Evolutionary conservation across 2,329 filamentous ascomycete species (phyloP).

Genomic region (Magnaporthiopsis poae): DNA sequence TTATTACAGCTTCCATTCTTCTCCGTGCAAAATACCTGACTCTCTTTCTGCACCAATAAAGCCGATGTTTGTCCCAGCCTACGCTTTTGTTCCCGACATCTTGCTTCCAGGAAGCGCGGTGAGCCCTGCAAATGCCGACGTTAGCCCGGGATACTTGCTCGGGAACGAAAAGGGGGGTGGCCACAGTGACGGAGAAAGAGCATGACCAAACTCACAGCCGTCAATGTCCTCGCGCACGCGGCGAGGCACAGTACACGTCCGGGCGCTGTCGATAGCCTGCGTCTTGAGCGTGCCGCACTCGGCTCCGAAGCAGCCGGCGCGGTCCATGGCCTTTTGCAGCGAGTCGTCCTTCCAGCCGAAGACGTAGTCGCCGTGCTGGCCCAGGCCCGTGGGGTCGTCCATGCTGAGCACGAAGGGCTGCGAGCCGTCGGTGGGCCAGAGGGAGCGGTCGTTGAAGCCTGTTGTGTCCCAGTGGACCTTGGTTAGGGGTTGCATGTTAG

Average conservation of each 20-base stretch:
- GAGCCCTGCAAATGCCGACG: neutral
- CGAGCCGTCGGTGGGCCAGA: slow-evolving; percentile 28
- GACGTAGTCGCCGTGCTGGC: slow-evolving; percentile 33
- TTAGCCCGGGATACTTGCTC: neutral
- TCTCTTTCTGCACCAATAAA: no score
- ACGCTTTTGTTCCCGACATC: neutral
- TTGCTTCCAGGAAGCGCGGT: slow-evolving; percentile 1
- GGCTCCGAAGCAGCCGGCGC: slow-evolving; percentile 32
- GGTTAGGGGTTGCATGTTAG: no score
- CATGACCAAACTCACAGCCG: slow-evolving; percentile 23
- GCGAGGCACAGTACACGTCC: slow-evolving; percentile 21
- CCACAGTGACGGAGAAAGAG: neutral
- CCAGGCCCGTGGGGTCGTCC: slow-evolving; percentile 30
- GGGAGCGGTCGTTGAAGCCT: slow-evolving; percentile 26
- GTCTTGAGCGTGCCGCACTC: slow-evolving; percentile 23
- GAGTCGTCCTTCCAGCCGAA: slow-evolving; percentile 29
- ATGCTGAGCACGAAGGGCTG: slow-evolving; percentile 27
- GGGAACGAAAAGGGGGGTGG: neutral
- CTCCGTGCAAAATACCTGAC: no score
- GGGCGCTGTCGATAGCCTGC: slow-evolving; percentile 24
- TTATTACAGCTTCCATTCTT: no score
- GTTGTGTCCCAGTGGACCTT: slow-evolving; percentile 28
- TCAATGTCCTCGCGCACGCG: slow-evolving; percentile 25
- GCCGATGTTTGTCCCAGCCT: neutral
- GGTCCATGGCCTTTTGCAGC: slow-evolving; percentile 29